Conservation (phyloP, 495 filamentous ascomycete genomes). For the Trichoderma erinaceum region DNA sequence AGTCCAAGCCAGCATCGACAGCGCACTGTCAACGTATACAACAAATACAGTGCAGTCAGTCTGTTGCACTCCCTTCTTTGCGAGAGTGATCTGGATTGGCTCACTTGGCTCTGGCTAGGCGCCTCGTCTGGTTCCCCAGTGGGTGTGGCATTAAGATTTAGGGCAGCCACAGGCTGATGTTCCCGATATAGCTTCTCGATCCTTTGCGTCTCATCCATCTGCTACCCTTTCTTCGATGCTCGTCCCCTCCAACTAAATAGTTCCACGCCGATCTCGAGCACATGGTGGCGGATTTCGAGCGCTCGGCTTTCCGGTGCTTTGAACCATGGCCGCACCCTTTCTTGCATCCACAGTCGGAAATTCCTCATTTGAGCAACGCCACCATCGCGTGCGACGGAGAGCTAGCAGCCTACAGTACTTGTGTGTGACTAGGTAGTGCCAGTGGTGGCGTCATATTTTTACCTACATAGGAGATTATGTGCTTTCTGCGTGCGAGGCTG, state of each 20-base stretch:
- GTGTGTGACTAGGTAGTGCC: background rate
- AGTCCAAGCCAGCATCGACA: background rate
- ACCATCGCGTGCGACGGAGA: background rate
- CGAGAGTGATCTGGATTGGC: background rate
- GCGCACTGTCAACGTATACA: background rate
- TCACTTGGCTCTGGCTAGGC: background rate
- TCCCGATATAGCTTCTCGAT: slow-evolving; percentile 10
- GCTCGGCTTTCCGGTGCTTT: background rate
- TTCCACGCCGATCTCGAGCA: background rate
- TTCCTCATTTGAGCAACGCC: background rate
- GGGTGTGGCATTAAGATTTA: background rate
- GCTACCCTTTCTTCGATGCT: background rate
- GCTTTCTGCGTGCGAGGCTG: background rate
- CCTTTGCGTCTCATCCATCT: slow-evolving; percentile 1
- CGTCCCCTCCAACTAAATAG: background rate
- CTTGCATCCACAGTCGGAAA: background rate
- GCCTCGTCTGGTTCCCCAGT: background rate
- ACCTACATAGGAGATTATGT: background rate
- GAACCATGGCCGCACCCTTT: slow-evolving; percentile 2
- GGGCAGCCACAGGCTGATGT: background rate
- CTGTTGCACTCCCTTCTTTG: no score
- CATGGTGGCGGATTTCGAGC: background rate
- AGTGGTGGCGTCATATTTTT: slow-evolving; percentile 9
- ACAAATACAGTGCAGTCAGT: no score
- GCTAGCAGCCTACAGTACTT: background rate